Conservation (phyloP, 1,139 yeast species). For the Zygosaccharomyces sapae region DNA sequence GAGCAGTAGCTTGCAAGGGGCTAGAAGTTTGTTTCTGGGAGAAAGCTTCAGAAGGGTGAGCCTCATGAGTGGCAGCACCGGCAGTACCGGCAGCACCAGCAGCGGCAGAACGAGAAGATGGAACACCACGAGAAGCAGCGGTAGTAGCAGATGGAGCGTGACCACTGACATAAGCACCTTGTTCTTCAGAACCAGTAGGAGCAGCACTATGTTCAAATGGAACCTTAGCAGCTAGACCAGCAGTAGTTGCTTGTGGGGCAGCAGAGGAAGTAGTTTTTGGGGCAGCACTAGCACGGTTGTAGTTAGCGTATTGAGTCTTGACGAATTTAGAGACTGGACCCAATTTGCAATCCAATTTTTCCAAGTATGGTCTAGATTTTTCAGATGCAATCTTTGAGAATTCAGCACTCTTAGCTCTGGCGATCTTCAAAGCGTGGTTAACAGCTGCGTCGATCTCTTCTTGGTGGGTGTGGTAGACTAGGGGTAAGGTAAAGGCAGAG, state of each 20-base stretch:
- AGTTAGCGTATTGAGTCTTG: conserved; percentile 66
- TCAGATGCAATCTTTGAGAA: conserved; percentile 49
- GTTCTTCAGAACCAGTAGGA: not conserved
- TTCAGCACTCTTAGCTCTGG: conserved; percentile 55
- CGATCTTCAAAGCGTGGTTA: conserved; percentile 51
- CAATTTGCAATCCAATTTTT: conserved; percentile 48
- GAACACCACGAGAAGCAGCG: conserved; percentile 28
- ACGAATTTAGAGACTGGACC: conserved; percentile 62
- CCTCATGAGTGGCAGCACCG: not conserved
- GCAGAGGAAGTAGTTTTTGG: conserved; percentile 35
- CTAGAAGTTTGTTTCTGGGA: conserved; percentile 4
- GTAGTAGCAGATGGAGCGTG: conserved; percentile 26
- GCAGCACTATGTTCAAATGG: conserved; percentile 18
- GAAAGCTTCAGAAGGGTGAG: not conserved
- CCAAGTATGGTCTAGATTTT: conserved; percentile 45
- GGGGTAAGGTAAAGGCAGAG: conserved; percentile 70
- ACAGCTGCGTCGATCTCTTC: conserved; percentile 74
- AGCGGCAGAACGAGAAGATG: not conserved
- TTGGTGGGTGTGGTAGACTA: conserved; percentile 68
- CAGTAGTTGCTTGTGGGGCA: conserved; percentile 26
- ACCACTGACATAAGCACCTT: conserved; percentile 16
- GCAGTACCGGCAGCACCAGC: not conserved
- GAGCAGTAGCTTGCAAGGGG: conserved; percentile 10
- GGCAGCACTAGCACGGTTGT: conserved; percentile 57
- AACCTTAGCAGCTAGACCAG: conserved; percentile 30